phyloP scores from a whole-genome alignment of 805 yeast species.

The Sugiyamaella americana region DNA sequence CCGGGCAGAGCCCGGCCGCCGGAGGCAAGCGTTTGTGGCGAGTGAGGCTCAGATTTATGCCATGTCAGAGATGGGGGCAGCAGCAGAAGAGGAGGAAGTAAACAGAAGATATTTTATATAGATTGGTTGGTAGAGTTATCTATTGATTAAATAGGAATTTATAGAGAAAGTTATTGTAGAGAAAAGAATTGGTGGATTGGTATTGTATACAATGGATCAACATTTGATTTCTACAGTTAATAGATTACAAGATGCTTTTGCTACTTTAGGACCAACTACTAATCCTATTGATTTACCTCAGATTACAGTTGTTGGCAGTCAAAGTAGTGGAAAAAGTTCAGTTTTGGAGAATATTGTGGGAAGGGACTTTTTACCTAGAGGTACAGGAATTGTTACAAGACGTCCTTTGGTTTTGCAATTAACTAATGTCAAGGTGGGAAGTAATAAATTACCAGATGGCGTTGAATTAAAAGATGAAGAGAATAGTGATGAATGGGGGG shows the following conservation, averaged over 20 bases:
- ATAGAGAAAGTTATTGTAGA: background rate
- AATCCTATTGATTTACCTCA: constrained; percentile 93
- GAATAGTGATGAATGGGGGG: constrained; percentile 84
- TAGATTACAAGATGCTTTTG: constrained; percentile 72
- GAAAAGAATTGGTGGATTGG: no score
- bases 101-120: background rate
- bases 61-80: background rate
- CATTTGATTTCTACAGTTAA: constrained; percentile 16
- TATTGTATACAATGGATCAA: constrained; percentile 13
- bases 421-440: constrained; percentile 54
- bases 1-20: background rate
- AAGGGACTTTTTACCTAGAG: constrained; percentile 85
- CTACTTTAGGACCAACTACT: constrained; percentile 88
- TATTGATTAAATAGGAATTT: background rate
- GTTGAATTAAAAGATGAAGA: constrained; percentile 24
- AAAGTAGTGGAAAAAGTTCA: constrained; percentile 82
- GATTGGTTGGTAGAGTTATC: background rate
- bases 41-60: background rate
- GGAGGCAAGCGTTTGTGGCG: background rate
- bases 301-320: constrained; percentile 93
- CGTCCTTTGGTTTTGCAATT: constrained; percentile 80
- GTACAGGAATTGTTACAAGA: constrained; percentile 88
- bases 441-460: constrained; percentile 24
- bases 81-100: background rate
- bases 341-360: constrained; percentile 89